These are phyloP conservation scores for Dendrobium chrysotoxum DNA, from an alignment of 106 monocot species.

Conservation along the genomic window DNA sequence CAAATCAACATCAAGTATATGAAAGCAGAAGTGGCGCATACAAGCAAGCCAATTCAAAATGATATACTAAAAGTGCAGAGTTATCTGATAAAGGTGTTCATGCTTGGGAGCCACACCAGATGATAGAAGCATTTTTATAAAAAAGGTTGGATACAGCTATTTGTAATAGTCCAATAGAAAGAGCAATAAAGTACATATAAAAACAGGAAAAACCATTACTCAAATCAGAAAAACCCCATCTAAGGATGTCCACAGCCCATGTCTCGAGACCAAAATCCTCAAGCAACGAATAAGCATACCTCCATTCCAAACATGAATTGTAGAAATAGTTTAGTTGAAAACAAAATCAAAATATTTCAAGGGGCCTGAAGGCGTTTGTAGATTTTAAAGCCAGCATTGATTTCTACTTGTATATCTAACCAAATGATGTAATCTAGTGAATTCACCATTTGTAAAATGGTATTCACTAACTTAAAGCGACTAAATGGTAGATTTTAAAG, in stretches of 20 bases:
- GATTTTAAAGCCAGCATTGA: too few species aligned
- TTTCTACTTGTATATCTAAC: too few species aligned
- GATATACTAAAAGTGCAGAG: not conserved
- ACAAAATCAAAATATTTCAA: too few species aligned
- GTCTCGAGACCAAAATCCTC: slow-evolving; percentile 76
- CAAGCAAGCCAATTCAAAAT: not conserved
- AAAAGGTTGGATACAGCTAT: not conserved
- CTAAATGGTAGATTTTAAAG: too few species aligned
- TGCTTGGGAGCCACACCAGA: slow-evolving; percentile 71
- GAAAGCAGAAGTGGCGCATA: not conserved
- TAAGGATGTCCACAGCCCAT: slow-evolving; percentile 96
- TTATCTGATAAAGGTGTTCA: slow-evolving; percentile 88
- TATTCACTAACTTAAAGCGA: too few species aligned
- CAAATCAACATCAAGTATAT: not conserved
- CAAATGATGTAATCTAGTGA: too few species aligned
- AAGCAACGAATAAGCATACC: slow-evolving; percentile 78
- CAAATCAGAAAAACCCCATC: slow-evolving; percentile 98
- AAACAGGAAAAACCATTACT: slow-evolving; percentile 20
- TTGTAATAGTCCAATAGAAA: not conserved
- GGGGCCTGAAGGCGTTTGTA: too few species aligned
- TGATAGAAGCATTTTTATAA: slow-evolving; percentile 37
- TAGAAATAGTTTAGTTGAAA: slow-evolving; percentile 4
- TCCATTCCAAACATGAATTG: slow-evolving; percentile 98
- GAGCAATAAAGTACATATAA: not conserved
- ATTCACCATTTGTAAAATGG: too few species aligned